These are phyloP conservation scores for Microthlaspi erraticum DNA, from an alignment of 345 rosid genomes.

Conservation along the genomic window DNA sequence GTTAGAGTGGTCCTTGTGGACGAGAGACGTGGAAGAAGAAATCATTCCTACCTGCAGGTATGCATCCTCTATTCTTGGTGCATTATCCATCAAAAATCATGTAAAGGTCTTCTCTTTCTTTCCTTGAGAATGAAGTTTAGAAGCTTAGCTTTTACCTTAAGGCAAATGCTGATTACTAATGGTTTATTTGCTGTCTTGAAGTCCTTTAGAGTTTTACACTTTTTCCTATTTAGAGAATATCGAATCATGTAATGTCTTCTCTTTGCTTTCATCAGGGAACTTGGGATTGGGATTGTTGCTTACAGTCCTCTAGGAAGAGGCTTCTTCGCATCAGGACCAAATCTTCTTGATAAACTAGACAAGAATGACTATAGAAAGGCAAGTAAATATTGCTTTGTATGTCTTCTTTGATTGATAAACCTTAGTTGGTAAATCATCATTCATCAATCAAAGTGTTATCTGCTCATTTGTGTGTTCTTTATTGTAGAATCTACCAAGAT, in stretches of 20 bases:
- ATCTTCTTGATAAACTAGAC: slow-evolving; percentile 46
- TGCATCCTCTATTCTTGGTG: neutral
- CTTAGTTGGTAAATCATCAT: too few relatives aligned
- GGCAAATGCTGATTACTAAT: too few relatives aligned
- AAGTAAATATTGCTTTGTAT: neutral
- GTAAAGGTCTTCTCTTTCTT: neutral
- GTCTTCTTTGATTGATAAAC: too few relatives aligned
- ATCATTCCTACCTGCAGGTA: slow-evolving; percentile 49
- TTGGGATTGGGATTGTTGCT: slow-evolving; percentile 75
- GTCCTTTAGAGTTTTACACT: too few relatives aligned
- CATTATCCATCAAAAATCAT: neutral
- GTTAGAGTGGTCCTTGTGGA: slow-evolving; percentile 78
- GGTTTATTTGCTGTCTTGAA: too few relatives aligned
- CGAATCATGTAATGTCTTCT: too few relatives aligned
- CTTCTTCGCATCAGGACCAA: slow-evolving; percentile 61
- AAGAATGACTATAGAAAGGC: slow-evolving; percentile 56
- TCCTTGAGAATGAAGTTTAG: neutral
- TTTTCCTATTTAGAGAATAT: too few relatives aligned
- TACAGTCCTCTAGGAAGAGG: slow-evolving; percentile 77
- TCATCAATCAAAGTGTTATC: too few relatives aligned
- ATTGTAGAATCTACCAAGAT: slow-evolving; percentile 49
- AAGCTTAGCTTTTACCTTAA: too few relatives aligned
- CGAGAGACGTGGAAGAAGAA: slow-evolving; percentile 72
- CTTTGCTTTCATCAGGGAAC: slow-evolving; percentile 53
- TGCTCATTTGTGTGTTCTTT: neutral